Conservation (phyloP, 768 basidiomycete species). For the Kwoniella sp. region DNA sequence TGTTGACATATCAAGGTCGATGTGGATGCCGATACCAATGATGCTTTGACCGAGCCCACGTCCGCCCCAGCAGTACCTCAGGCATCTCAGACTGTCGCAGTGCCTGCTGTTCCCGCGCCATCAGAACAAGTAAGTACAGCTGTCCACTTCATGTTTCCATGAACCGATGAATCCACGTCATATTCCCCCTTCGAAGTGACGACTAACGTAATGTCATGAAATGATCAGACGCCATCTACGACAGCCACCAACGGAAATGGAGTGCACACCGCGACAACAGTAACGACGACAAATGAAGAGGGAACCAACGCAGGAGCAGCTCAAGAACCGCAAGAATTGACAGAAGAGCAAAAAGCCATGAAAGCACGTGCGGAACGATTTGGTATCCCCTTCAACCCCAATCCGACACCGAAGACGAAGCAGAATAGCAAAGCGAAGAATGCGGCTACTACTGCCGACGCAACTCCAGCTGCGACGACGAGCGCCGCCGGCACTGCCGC, state of each 20-base stretch:
- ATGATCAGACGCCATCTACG: not conserved
- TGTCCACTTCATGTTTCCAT: no score
- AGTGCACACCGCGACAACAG: not conserved
- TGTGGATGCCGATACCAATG: conserved; percentile 20
- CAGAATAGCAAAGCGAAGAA: conserved; percentile 1
- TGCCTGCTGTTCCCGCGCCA: conserved; percentile 3
- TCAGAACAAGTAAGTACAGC: conserved; percentile 20
- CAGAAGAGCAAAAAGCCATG: conserved; percentile 49
- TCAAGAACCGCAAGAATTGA: conserved; percentile 20
- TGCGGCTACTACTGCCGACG: conserved; percentile 15
- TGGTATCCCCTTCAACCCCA: conserved; percentile 53
- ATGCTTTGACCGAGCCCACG: not conserved
- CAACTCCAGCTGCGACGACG: conserved; percentile 12
- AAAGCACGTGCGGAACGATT: conserved; percentile 52
- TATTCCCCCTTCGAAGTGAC: not conserved
- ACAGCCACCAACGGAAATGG: not conserved
- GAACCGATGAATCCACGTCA: no score
- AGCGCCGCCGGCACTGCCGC: not conserved
- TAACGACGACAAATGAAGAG: not conserved
- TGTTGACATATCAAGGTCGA: conserved; percentile 20
- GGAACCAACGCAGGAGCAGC: not conserved
- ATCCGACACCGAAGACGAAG: conserved; percentile 28
- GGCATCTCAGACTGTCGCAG: conserved; percentile 7
- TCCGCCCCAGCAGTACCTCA: conserved; percentile 4
- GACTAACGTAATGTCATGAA: not conserved